phyloP scores from a whole-genome alignment of 1,284 basidiomycete genomes.

The Tylopilus sp. region DNA sequence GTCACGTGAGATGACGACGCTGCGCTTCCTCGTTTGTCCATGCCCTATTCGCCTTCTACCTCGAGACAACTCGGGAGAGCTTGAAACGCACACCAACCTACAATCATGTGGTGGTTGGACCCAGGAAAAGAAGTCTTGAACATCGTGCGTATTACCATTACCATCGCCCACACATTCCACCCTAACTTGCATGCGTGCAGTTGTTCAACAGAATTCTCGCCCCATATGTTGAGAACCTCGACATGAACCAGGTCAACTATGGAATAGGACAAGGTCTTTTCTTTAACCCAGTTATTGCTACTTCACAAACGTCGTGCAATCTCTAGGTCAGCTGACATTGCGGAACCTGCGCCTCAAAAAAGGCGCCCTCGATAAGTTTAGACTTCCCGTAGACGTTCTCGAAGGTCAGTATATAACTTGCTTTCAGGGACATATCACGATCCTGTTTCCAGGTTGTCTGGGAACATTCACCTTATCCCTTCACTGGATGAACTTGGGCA shows the following conservation, averaged over 20 bases:
- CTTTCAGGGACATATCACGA: neutral
- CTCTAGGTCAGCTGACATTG: conserved; percentile 78
- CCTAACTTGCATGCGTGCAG: conserved; percentile 35
- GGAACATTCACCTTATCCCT: conserved; percentile 90
- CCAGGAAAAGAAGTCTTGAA: conserved; percentile 76
- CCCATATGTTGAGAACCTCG: conserved; percentile 95
- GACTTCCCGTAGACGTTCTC: conserved; percentile 92
- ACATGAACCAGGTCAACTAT: conserved; percentile 92
- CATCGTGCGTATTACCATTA: conserved; percentile 46
- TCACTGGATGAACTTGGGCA: conserved; percentile 95
- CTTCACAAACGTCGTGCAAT: conserved; percentile 8
- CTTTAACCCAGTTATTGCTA: neutral
- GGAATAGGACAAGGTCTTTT: conserved; percentile 83
- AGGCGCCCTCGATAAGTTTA: conserved; percentile 93
- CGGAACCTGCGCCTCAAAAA: conserved; percentile 86
- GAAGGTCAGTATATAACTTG: conserved; percentile 57
- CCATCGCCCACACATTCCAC: neutral
- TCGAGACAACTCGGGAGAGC: neutral
- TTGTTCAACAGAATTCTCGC: conserved; percentile 91
- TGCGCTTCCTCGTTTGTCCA: conserved; percentile 26
- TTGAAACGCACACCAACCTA: conserved; percentile 14
- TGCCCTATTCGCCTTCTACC: conserved; percentile 28
- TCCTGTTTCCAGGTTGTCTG: conserved; percentile 68
- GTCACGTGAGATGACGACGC: conserved; percentile 33
- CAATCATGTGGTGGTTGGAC: conserved; percentile 72